phyloP scores from a whole-genome alignment of 192 early-diverging fungal genomes.

The Mortierella claussenii region DNA sequence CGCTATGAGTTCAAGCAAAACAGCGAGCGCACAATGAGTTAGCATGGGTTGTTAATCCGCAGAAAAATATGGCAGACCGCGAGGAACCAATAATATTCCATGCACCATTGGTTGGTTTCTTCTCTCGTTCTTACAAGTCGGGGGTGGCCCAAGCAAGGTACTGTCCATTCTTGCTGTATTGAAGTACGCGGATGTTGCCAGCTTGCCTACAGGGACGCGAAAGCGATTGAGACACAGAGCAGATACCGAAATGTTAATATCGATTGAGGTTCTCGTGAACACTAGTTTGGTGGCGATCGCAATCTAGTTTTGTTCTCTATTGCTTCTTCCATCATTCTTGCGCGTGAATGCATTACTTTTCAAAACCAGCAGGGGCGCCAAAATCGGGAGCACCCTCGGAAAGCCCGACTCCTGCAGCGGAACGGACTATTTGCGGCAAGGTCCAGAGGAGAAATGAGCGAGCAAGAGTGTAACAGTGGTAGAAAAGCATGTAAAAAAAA shows the following conservation, averaged over 20 bases:
- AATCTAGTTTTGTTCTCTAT: too few relatives aligned
- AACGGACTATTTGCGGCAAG: conserved; percentile 56
- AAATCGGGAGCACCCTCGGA: conserved; percentile 64
- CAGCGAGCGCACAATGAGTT: too few relatives aligned
- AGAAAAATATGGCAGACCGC: too few relatives aligned
- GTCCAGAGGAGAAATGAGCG: neutral
- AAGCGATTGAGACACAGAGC: neutral
- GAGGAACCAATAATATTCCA: conserved; percentile 4
- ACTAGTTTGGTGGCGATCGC: too few relatives aligned
- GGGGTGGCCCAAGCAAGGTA: conserved; percentile 73
- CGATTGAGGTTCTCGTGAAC: too few relatives aligned
- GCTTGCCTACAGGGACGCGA: conserved; percentile 33
- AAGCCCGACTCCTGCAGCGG: conserved; percentile 63
- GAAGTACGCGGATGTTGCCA: conserved; percentile 63
- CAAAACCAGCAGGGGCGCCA: conserved; percentile 58
- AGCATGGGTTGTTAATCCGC: too few relatives aligned
- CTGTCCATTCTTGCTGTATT: conserved; percentile 80
- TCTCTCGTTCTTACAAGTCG: conserved; percentile 58
- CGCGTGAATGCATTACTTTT: conserved; percentile 62
- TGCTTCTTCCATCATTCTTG: neutral
- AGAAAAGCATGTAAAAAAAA: neutral
- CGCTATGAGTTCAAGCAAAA: conserved; percentile 45
- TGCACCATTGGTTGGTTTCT: too few relatives aligned
- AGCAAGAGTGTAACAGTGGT: neutral
- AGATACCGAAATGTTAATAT: conserved; percentile 1